phyloP scores from a whole-genome alignment of 768 basidiomycete genomes.

The Royoungia palumana region DNA sequence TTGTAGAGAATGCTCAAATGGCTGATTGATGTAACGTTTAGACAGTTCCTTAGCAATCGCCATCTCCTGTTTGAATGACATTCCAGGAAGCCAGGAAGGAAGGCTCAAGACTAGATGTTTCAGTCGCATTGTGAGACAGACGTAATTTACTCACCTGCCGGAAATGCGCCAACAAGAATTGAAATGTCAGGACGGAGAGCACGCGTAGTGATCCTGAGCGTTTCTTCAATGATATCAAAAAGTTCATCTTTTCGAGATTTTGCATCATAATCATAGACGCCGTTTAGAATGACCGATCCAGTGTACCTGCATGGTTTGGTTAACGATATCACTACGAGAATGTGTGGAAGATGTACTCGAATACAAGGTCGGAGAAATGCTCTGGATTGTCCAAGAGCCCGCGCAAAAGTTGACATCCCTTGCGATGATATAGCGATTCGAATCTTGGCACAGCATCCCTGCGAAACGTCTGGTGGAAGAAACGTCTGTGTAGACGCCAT shows the following conservation, averaged over 20 bases:
- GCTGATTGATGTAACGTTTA: conserved; percentile 13
- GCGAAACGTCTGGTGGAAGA: conserved; percentile 29
- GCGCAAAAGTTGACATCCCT: conserved; percentile 30
- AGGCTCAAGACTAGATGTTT: conserved; percentile 13
- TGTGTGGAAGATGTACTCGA: conserved; percentile 23
- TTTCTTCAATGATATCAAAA: conserved; percentile 5
- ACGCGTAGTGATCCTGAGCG: conserved; percentile 1
- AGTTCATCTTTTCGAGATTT: conserved; percentile 14
- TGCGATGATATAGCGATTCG: conserved; percentile 29
- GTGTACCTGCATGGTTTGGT: conserved; percentile 11
- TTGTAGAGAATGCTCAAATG: conserved; percentile 16
- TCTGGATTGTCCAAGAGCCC: conserved; percentile 33
- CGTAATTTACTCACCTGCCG: conserved; percentile 8
- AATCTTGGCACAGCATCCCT: conserved; percentile 24
- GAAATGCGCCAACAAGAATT: conserved; percentile 17
- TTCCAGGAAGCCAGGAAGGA: conserved; percentile 24
- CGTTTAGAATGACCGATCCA: conserved; percentile 17
- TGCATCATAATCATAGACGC: conserved; percentile 20
- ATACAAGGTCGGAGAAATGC: conserved; percentile 32
- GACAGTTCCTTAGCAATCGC: conserved; percentile 9
- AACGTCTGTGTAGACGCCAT: conserved; percentile 32
- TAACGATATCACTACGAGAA: background rate
- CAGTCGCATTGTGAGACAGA: no score
- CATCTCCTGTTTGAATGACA: conserved; percentile 24
- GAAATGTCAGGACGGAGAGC: conserved; percentile 19